phyloP scores from a whole-genome alignment of 192 early-diverging fungal genomes.

The Coemansia sp. region DNA sequence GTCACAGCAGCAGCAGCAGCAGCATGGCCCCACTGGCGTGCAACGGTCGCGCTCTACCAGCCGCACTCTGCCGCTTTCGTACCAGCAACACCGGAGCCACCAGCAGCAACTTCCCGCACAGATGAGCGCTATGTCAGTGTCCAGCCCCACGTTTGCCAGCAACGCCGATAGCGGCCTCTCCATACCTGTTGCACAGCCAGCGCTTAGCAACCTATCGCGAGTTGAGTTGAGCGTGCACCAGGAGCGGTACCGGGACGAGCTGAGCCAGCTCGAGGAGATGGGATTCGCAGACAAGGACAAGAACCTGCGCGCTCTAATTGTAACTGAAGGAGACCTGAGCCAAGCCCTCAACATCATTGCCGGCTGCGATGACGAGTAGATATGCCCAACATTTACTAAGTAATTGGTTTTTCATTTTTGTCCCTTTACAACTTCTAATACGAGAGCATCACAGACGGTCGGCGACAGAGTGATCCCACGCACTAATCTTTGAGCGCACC shows the following conservation, averaged over 20 bases:
- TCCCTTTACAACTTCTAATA: no score
- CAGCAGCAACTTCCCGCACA: slow-evolving; percentile 7
- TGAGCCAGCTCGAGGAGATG: slow-evolving; percentile 89
- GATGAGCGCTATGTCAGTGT: slow-evolving; percentile 27
- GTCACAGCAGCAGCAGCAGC: neutral
- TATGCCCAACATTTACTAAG: no score
- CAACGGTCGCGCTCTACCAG: slow-evolving; percentile 1
- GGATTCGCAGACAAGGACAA: slow-evolving; percentile 84
- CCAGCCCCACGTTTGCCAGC: slow-evolving; percentile 5
- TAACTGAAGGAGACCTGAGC: slow-evolving; percentile 84
- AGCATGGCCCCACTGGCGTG: neutral
- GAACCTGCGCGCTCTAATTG: slow-evolving; percentile 86
- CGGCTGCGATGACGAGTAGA: slow-evolving; percentile 17
- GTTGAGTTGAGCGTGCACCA: slow-evolving; percentile 3
- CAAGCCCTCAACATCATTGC: slow-evolving; percentile 74
- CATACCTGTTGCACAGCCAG: neutral
- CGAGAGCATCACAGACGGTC: slow-evolving; percentile 6
- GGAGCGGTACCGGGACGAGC: slow-evolving; percentile 68
- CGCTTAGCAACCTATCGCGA: slow-evolving; percentile 1
- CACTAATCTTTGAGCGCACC: slow-evolving; percentile 43
- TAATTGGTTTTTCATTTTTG: no score
- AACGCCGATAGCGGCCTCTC: neutral
- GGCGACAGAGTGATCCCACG: slow-evolving; percentile 41
- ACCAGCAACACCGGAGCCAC: neutral
- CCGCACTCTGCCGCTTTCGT: slow-evolving; percentile 7